These are phyloP conservation scores for Pichia sp. DNA, from an alignment of 1,139 yeast species.

Conservation along the genomic window DNA sequence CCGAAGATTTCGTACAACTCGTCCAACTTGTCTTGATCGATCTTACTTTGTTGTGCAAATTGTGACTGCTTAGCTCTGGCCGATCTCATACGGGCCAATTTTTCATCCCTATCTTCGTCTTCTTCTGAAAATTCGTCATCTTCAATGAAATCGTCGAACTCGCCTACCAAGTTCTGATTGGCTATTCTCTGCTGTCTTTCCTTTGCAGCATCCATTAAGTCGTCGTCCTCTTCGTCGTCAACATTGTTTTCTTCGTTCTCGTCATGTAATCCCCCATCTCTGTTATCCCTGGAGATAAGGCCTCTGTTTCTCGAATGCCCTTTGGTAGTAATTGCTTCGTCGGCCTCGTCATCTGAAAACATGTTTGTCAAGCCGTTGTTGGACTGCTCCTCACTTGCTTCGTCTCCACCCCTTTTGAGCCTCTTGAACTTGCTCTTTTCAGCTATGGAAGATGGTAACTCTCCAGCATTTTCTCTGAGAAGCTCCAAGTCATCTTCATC, in stretches of 20 bases:
- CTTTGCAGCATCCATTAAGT: constrained; percentile 27
- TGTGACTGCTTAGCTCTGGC: constrained; percentile 29
- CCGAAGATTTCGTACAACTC: constrained; percentile 95
- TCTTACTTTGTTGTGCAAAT: constrained; percentile 33
- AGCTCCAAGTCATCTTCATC: constrained; percentile 95
- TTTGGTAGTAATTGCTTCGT: constrained; percentile 24
- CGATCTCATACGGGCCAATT: constrained; percentile 37
- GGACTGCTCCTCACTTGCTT: constrained; percentile 27
- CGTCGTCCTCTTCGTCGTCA: constrained; percentile 38
- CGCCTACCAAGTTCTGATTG: constrained; percentile 46
- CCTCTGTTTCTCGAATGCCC: neutral
- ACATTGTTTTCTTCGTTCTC: constrained; percentile 34
- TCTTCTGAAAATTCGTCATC: constrained; percentile 95
- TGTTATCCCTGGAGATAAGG: neutral
- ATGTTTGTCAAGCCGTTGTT: constrained; percentile 60
- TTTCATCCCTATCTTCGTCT: constrained; percentile 48
- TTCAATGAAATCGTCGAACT: constrained; percentile 93
- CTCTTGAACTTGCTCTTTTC: constrained; percentile 65
- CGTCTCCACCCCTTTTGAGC: constrained; percentile 62
- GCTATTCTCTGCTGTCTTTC: constrained; percentile 21
- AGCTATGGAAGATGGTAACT: constrained; percentile 34
- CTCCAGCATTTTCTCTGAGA: constrained; percentile 86
- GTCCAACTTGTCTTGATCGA: constrained; percentile 88
- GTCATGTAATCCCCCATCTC: constrained; percentile 30
- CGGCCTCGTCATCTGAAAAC: constrained; percentile 79